Conservation (phyloP, 2,329 filamentous ascomycete genomes). For the Aaosphaeria arxii region DNA sequence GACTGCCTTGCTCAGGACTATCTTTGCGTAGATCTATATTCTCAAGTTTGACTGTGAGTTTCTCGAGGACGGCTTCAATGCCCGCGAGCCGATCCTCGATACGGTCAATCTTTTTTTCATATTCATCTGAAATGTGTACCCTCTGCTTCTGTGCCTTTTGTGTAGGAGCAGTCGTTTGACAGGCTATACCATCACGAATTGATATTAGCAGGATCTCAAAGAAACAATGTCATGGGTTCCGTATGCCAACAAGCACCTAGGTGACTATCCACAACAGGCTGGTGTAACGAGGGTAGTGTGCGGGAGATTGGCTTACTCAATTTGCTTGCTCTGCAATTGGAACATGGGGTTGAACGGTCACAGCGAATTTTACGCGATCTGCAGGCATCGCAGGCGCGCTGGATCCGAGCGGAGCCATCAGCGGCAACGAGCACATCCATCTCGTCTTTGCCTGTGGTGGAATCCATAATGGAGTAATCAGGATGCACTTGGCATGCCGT, state of each 20-base stretch:
- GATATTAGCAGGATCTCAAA: neutral
- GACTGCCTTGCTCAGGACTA: slow-evolving; percentile 17
- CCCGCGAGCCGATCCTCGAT: slow-evolving; percentile 50
- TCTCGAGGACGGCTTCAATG: slow-evolving; percentile 46
- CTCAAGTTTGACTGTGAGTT: slow-evolving; percentile 28
- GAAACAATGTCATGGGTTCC: neutral
- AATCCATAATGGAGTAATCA: slow-evolving; percentile 18
- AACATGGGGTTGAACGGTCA: slow-evolving; percentile 31
- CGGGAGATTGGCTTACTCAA: slow-evolving; percentile 17
- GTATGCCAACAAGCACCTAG: no score
- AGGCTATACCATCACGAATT: slow-evolving; percentile 13
- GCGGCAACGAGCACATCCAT: slow-evolving; percentile 18
- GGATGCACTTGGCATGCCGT: slow-evolving; percentile 6
- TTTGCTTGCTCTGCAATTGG: slow-evolving; percentile 36
- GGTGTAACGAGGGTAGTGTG: no score
- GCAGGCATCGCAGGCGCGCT: slow-evolving; percentile 35
- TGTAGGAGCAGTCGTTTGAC: slow-evolving; percentile 28
- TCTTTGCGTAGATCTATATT: slow-evolving; percentile 22
- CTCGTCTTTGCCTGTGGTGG: slow-evolving; percentile 16
- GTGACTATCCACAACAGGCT: no score
- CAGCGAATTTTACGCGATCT: slow-evolving; percentile 35
- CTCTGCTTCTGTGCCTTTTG: slow-evolving; percentile 31
- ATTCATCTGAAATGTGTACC: slow-evolving; percentile 37
- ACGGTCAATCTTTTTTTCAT: slow-evolving; percentile 52
- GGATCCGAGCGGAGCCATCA: slow-evolving; percentile 20